phyloP scores from a whole-genome alignment of 2,329 filamentous ascomycete species.

The Hypomyces perniciosus region DNA sequence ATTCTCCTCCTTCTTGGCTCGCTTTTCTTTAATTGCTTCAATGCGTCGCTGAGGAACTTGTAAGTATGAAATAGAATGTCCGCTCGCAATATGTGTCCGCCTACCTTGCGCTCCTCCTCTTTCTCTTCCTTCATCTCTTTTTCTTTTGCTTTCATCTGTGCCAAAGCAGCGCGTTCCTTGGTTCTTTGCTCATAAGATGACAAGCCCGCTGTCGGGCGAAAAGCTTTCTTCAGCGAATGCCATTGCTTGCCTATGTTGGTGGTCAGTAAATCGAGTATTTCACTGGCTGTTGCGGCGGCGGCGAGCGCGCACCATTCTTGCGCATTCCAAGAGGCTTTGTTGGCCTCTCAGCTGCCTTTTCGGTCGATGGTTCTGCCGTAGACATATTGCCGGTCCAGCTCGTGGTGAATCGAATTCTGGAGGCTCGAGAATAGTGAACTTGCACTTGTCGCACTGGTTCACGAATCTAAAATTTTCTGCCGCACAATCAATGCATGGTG shows the following conservation, averaged over 20 bases:
- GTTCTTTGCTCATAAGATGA: constrained; percentile 73
- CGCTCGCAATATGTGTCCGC: not conserved
- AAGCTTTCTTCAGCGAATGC: constrained; percentile 77
- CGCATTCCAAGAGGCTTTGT: constrained; percentile 59
- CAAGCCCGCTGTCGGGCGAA: constrained; percentile 73
- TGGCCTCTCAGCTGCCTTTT: constrained; percentile 29
- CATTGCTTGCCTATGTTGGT: constrained; percentile 76
- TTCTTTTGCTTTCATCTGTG: constrained; percentile 84
- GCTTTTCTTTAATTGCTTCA: constrained; percentile 75
- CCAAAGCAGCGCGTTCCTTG: constrained; percentile 61
- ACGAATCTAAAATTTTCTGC: constrained; percentile 9
- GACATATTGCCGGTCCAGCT: not conserved
- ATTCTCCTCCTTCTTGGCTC: constrained; percentile 85
- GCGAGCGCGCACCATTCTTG: constrained; percentile 63
- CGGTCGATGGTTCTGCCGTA: constrained; percentile 14
- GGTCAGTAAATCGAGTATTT: not conserved
- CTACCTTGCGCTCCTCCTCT: constrained; percentile 77
- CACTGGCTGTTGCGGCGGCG: not conserved
- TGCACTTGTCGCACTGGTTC: not conserved
- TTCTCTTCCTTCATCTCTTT: constrained; percentile 96
- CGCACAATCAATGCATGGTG: not conserved
- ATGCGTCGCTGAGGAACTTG: constrained; percentile 56
- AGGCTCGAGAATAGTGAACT: constrained; percentile 1
- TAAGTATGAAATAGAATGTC: constrained; percentile 3
- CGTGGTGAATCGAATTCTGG: not conserved